Evolutionary conservation across 192 early-diverging fungal genomes (phyloP), one percentile per base, ranked within the genome.

Genomic region (Linnemannia exigua): DNA sequence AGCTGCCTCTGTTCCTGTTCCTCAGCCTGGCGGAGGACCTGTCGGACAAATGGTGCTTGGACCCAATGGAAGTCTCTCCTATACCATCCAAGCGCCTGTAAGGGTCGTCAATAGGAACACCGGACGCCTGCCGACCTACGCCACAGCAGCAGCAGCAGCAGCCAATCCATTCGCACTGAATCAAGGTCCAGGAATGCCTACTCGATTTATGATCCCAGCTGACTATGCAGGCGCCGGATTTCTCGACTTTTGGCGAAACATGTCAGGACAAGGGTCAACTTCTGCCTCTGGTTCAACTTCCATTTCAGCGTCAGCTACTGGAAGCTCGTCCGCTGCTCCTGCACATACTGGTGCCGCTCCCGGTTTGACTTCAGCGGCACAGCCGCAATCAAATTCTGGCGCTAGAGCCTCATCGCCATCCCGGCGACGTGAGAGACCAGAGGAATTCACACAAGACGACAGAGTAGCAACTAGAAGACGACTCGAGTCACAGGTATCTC

Each of bases 381-480:
- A 19, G 9, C 54, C 58, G 5, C 58, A 36, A 48, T 50, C 31
- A 25, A 66, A 70, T n/a, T 14, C 20, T 9, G 35, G 44, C 22
- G 35, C 44, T 16, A 79, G 54, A 17, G 20, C 46, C 11, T 38
- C 22, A 8, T n/a, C 41, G 17, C 22, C 48, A 5, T 83, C 76
- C 5, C 70, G 81, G n/a, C 44, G 81, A 25, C 63, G 81, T 46
- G 81, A 83, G 46, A 52, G 81, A 74, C 81, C 81, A 1, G 81
- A 83, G 5, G 81, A 83, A n/a, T 74, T 83, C 58, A 36, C 50
- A 46, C 37, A 31, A 12, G 76, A 70, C 0, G 81, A 63, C 28
- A 66, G 81, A 69, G 41, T 37, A 37, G 35, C 75, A 16, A 41
- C 81, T 4, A 83, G 81, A 48, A 63, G 81, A 44, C 75, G 81